Evolutionary conservation across 2,329 filamentous ascomycete genomes (phyloP).

Genomic region (Apiospora pterosperma): DNA sequence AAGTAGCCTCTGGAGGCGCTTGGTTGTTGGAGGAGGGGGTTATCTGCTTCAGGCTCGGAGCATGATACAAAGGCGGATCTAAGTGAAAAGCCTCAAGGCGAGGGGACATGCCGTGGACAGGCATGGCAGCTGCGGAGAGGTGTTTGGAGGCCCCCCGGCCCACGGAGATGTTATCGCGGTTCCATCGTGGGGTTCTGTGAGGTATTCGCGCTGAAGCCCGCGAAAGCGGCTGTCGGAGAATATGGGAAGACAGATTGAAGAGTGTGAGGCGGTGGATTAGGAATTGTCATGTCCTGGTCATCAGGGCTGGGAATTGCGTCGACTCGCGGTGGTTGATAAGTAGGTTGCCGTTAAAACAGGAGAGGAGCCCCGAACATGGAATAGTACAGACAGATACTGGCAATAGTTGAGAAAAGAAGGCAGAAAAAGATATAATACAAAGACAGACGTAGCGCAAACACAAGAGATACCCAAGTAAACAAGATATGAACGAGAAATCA

Average conservation of each 20-base stretch:
- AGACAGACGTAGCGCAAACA: neutral
- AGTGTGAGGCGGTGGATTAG: constrained; percentile 11
- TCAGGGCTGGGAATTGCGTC: neutral
- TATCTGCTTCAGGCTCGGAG: neutral
- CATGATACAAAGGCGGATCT: constrained; percentile 15
- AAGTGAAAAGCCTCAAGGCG: constrained; percentile 15
- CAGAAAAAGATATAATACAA: neutral
- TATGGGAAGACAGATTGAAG: constrained; percentile 30
- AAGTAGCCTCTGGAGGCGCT: neutral
- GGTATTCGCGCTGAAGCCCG: constrained; percentile 43
- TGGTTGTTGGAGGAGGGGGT: neutral
- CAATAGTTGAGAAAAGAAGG: neutral
- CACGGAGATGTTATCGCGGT: constrained; percentile 32
- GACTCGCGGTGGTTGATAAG: constrained; percentile 1
- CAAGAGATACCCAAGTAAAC: neutral
- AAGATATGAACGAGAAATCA: neutral
- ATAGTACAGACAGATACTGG: neutral
- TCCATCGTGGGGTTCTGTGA: constrained; percentile 34
- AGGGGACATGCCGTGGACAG: constrained; percentile 24
- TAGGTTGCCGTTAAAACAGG: neutral
- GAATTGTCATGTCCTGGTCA: constrained; percentile 20
- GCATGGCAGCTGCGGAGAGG: constrained; percentile 9
- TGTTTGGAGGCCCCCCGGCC: constrained; percentile 33
- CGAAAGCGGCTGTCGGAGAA: constrained; percentile 30
- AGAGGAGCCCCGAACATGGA: constrained; percentile 5